Conservation (phyloP, 164 flowering plant species). For the Aristolochia fimbriata region DNA sequence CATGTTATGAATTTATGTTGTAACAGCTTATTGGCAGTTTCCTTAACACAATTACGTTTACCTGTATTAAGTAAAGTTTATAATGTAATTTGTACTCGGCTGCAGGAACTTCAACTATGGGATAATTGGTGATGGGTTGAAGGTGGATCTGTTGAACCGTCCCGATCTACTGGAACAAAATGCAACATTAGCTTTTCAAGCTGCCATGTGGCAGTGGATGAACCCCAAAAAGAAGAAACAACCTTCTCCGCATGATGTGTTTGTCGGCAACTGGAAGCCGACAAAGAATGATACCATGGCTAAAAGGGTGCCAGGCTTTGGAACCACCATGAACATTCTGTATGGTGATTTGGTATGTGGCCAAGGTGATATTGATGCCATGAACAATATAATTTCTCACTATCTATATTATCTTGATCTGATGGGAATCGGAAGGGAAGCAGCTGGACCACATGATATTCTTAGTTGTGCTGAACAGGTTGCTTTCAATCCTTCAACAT, state of each 20-base stretch:
- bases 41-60: too few species aligned
- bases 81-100: constrained; percentile 16
- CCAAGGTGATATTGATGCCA: constrained; percentile 54
- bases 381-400: constrained; percentile 72
- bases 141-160: constrained; percentile 56
- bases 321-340: constrained; percentile 78
- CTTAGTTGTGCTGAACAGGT: constrained; percentile 62
- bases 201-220: constrained; percentile 79
- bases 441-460: constrained; percentile 51
- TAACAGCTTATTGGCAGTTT: neutral
- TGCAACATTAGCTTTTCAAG: constrained; percentile 75
- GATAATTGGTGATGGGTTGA: constrained; percentile 45
- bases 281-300: constrained; percentile 77
- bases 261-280: constrained; percentile 85
- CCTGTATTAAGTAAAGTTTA: too few species aligned
- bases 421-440: constrained; percentile 65
- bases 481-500: constrained; percentile 45
- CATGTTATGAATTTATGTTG: neutral
- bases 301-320: constrained; percentile 68
- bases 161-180: constrained; percentile 86
- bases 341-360: constrained; percentile 66
- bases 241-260: constrained; percentile 71
- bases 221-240: constrained; percentile 53
- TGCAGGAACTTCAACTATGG: constrained; percentile 93
- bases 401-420: constrained; percentile 69